A percentile compares a stretch with the other conserved stretches of the same genome.
phyloP scores from a whole-genome alignment of 208 protist species.

The Trypanosoma melophagium region DNA sequence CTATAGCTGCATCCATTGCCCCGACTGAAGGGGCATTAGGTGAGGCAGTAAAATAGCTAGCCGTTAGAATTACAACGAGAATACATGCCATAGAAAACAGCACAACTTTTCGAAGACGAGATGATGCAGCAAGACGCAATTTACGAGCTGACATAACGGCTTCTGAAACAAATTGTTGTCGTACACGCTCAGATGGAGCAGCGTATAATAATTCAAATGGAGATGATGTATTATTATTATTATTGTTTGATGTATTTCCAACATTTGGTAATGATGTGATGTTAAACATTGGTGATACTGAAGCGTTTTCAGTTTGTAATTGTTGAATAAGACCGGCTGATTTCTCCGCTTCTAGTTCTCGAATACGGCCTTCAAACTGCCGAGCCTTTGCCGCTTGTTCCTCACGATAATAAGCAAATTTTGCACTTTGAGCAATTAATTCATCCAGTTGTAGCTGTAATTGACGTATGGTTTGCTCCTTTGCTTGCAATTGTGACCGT shows the following conservation, averaged over 20 bases:
- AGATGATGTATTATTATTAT: neutral
- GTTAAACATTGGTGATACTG: neutral
- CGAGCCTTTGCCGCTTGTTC: conserved; percentile 10
- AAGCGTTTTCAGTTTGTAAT: conserved; percentile 4
- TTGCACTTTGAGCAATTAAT: conserved; percentile 18
- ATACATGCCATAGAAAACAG: conserved; percentile 8
- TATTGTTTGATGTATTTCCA: neutral
- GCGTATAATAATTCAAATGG: conserved; percentile 15
- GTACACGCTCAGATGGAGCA: conserved; percentile 13
- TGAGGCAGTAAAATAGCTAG: conserved; percentile 1
- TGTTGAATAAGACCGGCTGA: neutral
- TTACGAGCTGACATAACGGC: conserved; percentile 17
- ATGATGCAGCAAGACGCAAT: neutral
- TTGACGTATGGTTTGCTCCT: conserved; percentile 12
- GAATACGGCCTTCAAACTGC: conserved; percentile 19
- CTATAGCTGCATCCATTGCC: neutral
- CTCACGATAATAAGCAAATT: conserved; percentile 22
- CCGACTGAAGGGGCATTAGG: neutral
- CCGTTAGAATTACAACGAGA: conserved; percentile 14
- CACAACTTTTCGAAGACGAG: conserved; percentile 4
- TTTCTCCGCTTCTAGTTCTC: conserved; percentile 18
- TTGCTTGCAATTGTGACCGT: conserved; percentile 1
- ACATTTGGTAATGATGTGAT: neutral
- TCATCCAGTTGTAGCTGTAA: conserved; percentile 20
- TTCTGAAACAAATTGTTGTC: conserved; percentile 25